Percentiles rank a stretch among this genome's conserved stretches.
phyloP scores from a whole-genome alignment of 73 alveolate genomes.

The Tetrahymena thermophila region DNA sequence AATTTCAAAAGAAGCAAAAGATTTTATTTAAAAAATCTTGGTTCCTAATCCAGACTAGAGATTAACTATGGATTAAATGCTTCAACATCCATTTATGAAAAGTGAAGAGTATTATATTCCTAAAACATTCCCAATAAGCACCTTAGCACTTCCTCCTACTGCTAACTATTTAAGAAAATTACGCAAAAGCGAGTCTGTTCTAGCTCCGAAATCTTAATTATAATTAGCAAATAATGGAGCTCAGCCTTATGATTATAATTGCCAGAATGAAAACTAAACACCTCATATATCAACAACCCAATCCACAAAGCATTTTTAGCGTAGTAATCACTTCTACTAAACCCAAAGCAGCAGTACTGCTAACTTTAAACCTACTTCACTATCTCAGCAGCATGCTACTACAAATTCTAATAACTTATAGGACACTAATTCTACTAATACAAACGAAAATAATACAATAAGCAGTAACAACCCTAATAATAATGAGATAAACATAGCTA shows the following conservation, averaged over 20 bases:
- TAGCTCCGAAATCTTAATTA: neutral
- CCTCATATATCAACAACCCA: neutral
- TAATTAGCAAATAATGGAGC: neutral
- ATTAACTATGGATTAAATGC: constrained; percentile 61
- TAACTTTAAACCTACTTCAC: neutral
- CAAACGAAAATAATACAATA: neutral
- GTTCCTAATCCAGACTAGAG: constrained; percentile 69
- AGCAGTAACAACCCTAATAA: neutral
- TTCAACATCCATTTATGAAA: constrained; percentile 67
- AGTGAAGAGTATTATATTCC: constrained; percentile 59
- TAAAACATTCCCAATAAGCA: constrained; percentile 66
- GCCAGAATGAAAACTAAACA: neutral
- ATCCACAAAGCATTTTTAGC: neutral
- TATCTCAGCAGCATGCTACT: neutral
- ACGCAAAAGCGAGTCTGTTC: neutral
- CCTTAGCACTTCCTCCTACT: constrained; percentile 80
- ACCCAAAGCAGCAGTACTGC: neutral
- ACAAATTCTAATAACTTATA: neutral
- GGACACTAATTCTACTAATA: neutral
- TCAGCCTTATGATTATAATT: neutral
- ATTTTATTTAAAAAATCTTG: constrained; percentile 61
- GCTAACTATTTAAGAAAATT: constrained; percentile 50
- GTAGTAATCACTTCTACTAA: neutral
- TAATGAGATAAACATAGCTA: neutral
- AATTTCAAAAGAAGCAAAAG: constrained; percentile 58